Evolutionary conservation across 176 grass and related monocot species (phyloP).

Genomic region (Carex scoparia): DNA sequence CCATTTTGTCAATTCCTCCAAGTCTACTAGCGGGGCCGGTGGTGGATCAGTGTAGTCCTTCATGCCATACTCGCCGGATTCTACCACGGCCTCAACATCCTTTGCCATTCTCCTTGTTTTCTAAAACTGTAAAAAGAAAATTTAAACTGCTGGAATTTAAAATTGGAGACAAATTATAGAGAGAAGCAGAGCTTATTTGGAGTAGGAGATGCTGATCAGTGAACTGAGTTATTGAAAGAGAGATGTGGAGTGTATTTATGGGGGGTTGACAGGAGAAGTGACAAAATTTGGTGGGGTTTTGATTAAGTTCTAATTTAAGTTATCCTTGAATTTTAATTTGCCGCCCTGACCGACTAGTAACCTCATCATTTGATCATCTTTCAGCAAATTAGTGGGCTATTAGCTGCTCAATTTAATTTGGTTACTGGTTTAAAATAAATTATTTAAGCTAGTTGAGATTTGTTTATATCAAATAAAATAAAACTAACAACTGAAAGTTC

Average conservation of each 20-base stretch:
- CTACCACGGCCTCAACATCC: constrained; percentile 52
- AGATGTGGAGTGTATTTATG: constrained; percentile 49
- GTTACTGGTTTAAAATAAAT: not conserved
- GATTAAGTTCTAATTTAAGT: constrained; percentile 23
- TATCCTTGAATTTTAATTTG: constrained; percentile 38
- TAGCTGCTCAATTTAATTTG: not conserved
- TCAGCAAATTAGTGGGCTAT: not conserved
- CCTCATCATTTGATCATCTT: constrained; percentile 48
- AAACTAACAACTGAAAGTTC: not conserved
- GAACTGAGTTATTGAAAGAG: constrained; percentile 37
- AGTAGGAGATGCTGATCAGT: not conserved
- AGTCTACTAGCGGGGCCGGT: constrained; percentile 58
- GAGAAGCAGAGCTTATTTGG: not conserved
- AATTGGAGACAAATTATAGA: not conserved
- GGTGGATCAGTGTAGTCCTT: constrained; percentile 93
- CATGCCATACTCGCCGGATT: constrained; percentile 35
- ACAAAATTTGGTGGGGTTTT: constrained; percentile 29
- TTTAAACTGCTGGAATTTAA: not conserved
- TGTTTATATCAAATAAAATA: not conserved
- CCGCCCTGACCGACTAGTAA: constrained; percentile 58
- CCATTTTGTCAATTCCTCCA: constrained; percentile 70
- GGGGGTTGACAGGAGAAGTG: constrained; percentile 1
- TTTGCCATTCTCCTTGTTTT: constrained; percentile 46
- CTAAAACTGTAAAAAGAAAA: not conserved
- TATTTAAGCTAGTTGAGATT: not conserved